Evolutionary conservation across 768 basidiomycete genomes (phyloP).

Genomic region (Psilocybe sp.): DNA sequence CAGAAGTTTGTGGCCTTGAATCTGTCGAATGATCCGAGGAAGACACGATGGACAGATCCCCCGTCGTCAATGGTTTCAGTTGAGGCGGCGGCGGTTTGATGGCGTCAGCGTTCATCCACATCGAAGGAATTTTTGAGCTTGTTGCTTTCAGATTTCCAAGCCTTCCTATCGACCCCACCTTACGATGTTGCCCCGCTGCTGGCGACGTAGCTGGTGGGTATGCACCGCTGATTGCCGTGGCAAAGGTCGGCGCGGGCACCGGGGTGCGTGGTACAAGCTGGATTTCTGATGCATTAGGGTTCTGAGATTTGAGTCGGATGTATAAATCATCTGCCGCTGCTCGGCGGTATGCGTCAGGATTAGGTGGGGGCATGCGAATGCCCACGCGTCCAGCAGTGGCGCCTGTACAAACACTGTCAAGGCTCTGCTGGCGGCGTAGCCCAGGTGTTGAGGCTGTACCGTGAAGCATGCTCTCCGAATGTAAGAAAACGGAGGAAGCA

Average conservation of each 20-base stretch:
- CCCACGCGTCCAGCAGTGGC: constrained; percentile 10
- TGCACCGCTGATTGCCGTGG: constrained; percentile 5
- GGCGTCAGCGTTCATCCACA: constrained; percentile 47
- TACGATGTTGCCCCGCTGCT: constrained; percentile 16
- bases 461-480: constrained; percentile 8
- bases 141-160: no score
- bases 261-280: constrained; percentile 31
- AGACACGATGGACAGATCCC: background rate
- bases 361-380: background rate
- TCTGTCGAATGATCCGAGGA: constrained; percentile 2
- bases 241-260: constrained; percentile 15
- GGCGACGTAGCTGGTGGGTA: constrained; percentile 12
- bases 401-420: constrained; percentile 21
- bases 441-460: constrained; percentile 2
- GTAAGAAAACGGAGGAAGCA: constrained; percentile 19
- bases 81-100: constrained; percentile 26
- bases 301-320: constrained; percentile 13
- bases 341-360: constrained; percentile 15
- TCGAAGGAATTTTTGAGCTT: constrained; percentile 36
- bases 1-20: constrained; percentile 1
- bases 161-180: background rate
- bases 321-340: constrained; percentile 25
- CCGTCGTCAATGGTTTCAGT: background rate
- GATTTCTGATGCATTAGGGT: constrained; percentile 19
- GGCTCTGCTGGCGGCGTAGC: constrained; percentile 19